Conservation (phyloP, 306 rosid genomes). For the Rubus parviflorus region DNA sequence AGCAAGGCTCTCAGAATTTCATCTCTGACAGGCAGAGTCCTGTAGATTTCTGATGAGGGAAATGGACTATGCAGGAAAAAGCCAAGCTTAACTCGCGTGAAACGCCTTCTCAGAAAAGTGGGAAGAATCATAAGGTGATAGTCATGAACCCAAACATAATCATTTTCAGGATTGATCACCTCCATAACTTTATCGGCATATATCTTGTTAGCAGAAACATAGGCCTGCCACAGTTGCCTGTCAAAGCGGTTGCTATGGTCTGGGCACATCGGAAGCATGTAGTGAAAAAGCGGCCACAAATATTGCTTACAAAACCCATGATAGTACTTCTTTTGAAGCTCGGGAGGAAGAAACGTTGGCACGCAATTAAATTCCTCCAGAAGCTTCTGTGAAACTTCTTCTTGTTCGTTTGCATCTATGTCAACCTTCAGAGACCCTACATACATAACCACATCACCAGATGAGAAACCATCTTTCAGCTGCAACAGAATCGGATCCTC, state of each 20-base stretch:
- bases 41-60: conserved; percentile 83
- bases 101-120: conserved; percentile 68
- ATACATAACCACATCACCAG: conserved; percentile 51
- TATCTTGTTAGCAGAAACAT: conserved; percentile 75
- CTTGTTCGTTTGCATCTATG: conserved; percentile 62
- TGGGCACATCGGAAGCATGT: conserved; percentile 77
- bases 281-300: conserved; percentile 83
- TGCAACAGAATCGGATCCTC: conserved; percentile 69
- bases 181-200: conserved; percentile 83
- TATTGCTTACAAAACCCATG: conserved; percentile 85
- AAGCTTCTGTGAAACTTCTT: conserved; percentile 59
- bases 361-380: conserved; percentile 74
- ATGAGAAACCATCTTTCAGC: conserved; percentile 61
- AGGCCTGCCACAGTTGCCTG: conserved; percentile 78
- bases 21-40: conserved; percentile 74
- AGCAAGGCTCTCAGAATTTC: conserved; percentile 76
- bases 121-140: conserved; percentile 97
- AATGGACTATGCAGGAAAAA: conserved; percentile 85
- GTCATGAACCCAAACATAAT: conserved; percentile 90
- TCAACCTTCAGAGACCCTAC: conserved; percentile 73
- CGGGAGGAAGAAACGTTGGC: conserved; percentile 70
- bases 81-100: conserved; percentile 63
- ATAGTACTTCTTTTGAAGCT: conserved; percentile 61
- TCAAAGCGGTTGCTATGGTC: conserved; percentile 66
- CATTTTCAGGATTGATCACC: conserved; percentile 67